Evolutionary conservation across 73 alveolate genomes (phyloP).

Genomic region (Tetrahymena thermophila): DNA sequence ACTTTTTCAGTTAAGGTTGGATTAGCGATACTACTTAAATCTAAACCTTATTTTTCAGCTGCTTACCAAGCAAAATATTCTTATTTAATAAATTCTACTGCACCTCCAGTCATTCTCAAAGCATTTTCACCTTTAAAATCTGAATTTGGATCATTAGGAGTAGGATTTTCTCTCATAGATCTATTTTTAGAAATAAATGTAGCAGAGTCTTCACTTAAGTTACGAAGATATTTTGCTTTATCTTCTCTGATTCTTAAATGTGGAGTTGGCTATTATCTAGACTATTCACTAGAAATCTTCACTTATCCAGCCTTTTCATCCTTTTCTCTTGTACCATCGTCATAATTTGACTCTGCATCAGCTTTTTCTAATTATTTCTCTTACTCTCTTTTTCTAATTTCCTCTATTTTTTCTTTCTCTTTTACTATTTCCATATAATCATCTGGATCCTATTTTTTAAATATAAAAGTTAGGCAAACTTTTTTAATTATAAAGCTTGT

Average conservation of each 20-base stretch:
- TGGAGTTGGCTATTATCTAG: constrained; percentile 51
- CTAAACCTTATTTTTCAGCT: constrained; percentile 51
- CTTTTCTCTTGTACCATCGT: constrained; percentile 47
- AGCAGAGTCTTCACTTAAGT: constrained; percentile 63
- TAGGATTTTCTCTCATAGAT: constrained; percentile 71
- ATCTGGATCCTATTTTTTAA: constrained; percentile 49
- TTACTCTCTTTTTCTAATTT: constrained; percentile 45
- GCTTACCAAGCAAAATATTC: constrained; percentile 67
- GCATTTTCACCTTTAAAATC: constrained; percentile 62
- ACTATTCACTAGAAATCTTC: constrained; percentile 55
- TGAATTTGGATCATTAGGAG: constrained; percentile 44
- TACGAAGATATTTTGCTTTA: constrained; percentile 69
- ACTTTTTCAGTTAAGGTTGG: constrained; percentile 76
- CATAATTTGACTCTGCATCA: constrained; percentile 37
- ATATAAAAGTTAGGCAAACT: background rate
- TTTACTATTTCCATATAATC: constrained; percentile 50
- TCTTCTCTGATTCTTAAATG: constrained; percentile 73
- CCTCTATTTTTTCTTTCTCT: constrained; percentile 62
- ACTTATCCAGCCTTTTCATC: constrained; percentile 16
- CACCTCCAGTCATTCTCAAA: constrained; percentile 57
- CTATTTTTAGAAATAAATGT: constrained; percentile 65
- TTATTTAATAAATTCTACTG: constrained; percentile 44
- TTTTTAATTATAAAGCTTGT: background rate
- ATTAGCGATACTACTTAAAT: constrained; percentile 66
- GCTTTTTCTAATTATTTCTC: background rate